Base-by-base conservation (phyloP, 352 stramenopile species). In the Globisporangium viniferum region DNA sequence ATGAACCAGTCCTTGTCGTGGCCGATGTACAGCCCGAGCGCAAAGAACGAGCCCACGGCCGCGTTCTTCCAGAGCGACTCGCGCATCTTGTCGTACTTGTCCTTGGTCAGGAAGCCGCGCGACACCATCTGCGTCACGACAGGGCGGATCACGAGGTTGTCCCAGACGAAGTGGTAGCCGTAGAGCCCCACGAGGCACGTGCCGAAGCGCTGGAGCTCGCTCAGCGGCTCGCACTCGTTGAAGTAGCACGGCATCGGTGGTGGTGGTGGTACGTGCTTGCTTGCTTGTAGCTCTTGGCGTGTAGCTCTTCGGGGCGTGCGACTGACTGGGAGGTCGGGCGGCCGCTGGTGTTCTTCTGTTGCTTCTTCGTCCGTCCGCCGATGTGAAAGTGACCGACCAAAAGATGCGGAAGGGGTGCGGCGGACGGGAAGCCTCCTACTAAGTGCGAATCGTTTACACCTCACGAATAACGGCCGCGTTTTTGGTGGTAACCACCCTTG, bases 11-110 rank as follows among this genome's bases (percentile, higher is more conserved):
- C 72, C 71, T 93, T 65, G 63, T 77, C 68, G 72, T 73, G 74
- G 41, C 80, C 80, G 48, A 91, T 78, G 74, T 89, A 92, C 4
- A 89, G 65, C 0, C 86, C 86, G 7, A 92, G 63, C 33, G 74
- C 5, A 60, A 87, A 85, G 74, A 92, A 88, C 55, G 79, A 74
- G 54, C 79, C 79, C 15, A 93, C 86, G 3, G 84, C 81, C 10
- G 78, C 84, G 71, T 91, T 93, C 78, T 93, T 93, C 77, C 87
- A 93, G 29, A 92, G 70, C 49, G 83, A 92, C 77, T 93, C 86
- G 73, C 86, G 86, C 78, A 91, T 89, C 76, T 93, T 93, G 77
- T 92, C 86, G 66, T 72, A 64, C 74, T 92, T 92, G 60, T 91
- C 82, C 61, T 80, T 69, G 49, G 67, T 67, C 41, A 92, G 69